Conservation (phyloP, 1,284 basidiomycete species). For the Leccinum subrobustum region DNA sequence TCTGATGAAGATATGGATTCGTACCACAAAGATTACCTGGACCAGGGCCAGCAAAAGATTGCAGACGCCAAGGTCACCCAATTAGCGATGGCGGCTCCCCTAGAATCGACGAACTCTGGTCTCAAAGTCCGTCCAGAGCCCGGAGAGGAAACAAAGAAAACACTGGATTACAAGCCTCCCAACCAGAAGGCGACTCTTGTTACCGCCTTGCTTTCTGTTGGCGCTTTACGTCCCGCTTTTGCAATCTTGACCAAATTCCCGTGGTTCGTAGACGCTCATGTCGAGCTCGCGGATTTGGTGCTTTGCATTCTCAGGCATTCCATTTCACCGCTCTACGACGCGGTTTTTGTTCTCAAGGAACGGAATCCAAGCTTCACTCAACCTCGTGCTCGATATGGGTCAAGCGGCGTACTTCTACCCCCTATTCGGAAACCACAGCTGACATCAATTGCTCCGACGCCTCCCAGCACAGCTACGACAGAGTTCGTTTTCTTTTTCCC, state of each 20-base stretch:
- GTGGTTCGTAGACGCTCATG: slow-evolving; percentile 82
- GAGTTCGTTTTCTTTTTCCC: slow-evolving; percentile 91
- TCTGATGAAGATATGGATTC: slow-evolving; percentile 73
- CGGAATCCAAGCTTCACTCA: slow-evolving; percentile 58
- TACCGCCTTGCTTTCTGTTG: slow-evolving; percentile 82
- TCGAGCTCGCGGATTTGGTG: slow-evolving; percentile 83
- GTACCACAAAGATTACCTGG: slow-evolving; percentile 66
- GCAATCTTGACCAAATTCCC: slow-evolving; percentile 82
- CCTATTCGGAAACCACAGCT: slow-evolving; percentile 58
- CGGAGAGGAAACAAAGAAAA: slow-evolving; percentile 45
- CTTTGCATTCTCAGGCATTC: slow-evolving; percentile 73
- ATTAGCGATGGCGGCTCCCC: slow-evolving; percentile 85
- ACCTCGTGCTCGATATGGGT: slow-evolving; percentile 60
- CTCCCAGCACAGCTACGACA: slow-evolving; percentile 66
- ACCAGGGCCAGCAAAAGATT: slow-evolving; percentile 64
- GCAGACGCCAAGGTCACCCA: slow-evolving; percentile 74
- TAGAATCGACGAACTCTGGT: slow-evolving; percentile 56
- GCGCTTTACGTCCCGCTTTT: slow-evolving; percentile 76
- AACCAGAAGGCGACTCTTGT: slow-evolving; percentile 86
- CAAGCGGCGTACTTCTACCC: slow-evolving; percentile 50
- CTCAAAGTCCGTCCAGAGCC: slow-evolving; percentile 38
- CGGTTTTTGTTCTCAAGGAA: slow-evolving; percentile 49
- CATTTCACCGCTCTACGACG: slow-evolving; percentile 67
- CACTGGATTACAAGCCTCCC: slow-evolving; percentile 46
- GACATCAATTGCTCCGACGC: slow-evolving; percentile 71